A percentile compares a stretch with the other conserved stretches of the same genome.
phyloP scores from a whole-genome alignment of 225 moss, liverwort and hornwort genomes.

The Anthoceros angustus region DNA sequence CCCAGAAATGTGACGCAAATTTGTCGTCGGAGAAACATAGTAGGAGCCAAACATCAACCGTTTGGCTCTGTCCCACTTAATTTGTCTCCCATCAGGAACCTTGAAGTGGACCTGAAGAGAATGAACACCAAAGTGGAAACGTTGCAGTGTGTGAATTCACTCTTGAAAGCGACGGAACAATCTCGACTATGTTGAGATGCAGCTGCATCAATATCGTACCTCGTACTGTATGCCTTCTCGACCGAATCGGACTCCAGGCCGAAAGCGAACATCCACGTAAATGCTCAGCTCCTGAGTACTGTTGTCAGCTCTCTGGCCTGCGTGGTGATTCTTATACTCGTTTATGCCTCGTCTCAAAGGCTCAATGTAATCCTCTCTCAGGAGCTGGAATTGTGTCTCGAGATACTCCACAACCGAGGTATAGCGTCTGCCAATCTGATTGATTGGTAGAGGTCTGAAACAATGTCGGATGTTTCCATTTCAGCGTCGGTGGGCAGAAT shows the following conservation, averaged over 20 bases:
- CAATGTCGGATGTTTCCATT: not conserved
- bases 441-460: slow-evolving; percentile 5
- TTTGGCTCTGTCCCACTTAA: slow-evolving; percentile 8
- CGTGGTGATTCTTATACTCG: not conserved
- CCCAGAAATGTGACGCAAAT: slow-evolving; percentile 21
- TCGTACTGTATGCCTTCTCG: not conserved
- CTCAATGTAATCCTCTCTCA: slow-evolving; percentile 27
- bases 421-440: slow-evolving; percentile 10
- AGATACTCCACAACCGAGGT: slow-evolving; percentile 12
- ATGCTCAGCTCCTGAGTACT: slow-evolving; percentile 10
- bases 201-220: not conserved
- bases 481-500: slow-evolving; percentile 11
- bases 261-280: slow-evolving; percentile 5
- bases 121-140: not conserved
- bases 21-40: slow-evolving; percentile 25
- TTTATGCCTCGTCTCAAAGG: slow-evolving; percentile 20
- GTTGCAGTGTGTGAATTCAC: not conserved
- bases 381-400: slow-evolving; percentile 28
- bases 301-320: not conserved
- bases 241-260: not conserved
- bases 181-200: not conserved
- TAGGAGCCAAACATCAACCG: slow-evolving; percentile 21
- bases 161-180: not conserved
- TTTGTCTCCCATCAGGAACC: not conserved
- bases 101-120: not conserved